Percentiles rank a stretch among this genome's conserved stretches.
These are phyloP conservation scores for Musa troglodytarum DNA, from an alignment of 176 grass and related monocot species.

Conservation along the genomic window DNA sequence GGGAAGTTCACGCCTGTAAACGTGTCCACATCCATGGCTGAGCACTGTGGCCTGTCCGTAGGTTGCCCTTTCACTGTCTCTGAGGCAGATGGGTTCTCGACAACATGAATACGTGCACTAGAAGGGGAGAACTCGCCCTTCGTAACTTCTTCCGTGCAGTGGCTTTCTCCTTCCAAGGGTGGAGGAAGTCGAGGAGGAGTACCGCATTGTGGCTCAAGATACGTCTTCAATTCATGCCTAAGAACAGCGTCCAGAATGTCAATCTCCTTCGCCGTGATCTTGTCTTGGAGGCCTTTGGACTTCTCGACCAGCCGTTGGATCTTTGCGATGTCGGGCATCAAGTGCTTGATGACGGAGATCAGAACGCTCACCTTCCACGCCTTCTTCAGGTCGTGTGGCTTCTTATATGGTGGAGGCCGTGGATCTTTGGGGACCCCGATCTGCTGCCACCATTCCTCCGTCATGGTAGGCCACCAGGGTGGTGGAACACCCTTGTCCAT, in stretches of 20 bases:
- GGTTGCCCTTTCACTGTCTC: too few species aligned
- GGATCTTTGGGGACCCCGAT: neutral
- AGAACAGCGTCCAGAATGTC: neutral
- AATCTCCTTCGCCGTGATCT: neutral
- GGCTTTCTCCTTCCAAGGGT: too few species aligned
- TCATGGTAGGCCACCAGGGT: neutral
- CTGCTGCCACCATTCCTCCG: neutral
- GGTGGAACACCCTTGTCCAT: neutral
- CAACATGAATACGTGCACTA: too few species aligned
- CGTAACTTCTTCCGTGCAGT: too few species aligned
- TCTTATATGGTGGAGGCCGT: neutral
- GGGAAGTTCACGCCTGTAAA: too few species aligned
- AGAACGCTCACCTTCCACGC: neutral
- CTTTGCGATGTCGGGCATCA: neutral
- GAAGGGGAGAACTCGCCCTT: too few species aligned
- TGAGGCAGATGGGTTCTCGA: too few species aligned
- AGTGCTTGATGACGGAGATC: neutral
- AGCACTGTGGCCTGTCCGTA: too few species aligned
- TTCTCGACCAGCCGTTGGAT: neutral
- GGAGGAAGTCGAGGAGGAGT: too few species aligned
- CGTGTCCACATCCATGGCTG: too few species aligned
- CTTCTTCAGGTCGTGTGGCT: neutral
- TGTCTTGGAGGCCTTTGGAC: neutral
- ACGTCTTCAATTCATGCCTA: neutral
- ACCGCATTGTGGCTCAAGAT: neutral